A percentile compares a stretch with the other conserved stretches of the same genome.
These are phyloP conservation scores for Skeletonema costatum DNA, from an alignment of 108 stramenopile genomes.

Conservation along the genomic window DNA sequence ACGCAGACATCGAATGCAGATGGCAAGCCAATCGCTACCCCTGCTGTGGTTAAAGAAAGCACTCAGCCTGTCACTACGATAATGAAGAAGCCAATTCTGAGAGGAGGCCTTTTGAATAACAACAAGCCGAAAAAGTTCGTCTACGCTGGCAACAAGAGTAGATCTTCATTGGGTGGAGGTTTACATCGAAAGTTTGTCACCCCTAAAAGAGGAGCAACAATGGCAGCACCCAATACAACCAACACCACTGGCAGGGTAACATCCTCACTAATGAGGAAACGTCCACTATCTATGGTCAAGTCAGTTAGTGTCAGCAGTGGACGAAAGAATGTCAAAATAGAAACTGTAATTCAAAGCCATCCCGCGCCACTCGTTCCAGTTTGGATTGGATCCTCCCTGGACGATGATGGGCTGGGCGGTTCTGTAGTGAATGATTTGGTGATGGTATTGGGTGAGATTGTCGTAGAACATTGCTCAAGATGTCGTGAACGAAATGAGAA, in stretches of 20 bases:
- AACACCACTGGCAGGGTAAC: background rate
- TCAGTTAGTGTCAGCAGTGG: background rate
- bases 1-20: background rate
- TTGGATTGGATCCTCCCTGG: slow-evolving; percentile 37
- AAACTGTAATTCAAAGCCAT: slow-evolving; percentile 32
- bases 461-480: slow-evolving; percentile 29
- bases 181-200: slow-evolving; percentile 37
- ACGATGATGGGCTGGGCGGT: slow-evolving; percentile 38
- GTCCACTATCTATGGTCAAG: background rate
- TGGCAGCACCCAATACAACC: background rate
- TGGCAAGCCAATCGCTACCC: slow-evolving; percentile 1
- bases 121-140: slow-evolving; percentile 44
- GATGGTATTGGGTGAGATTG: slow-evolving; percentile 54
- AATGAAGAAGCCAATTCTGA: background rate
- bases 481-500: background rate
- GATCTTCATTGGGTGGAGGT: slow-evolving; percentile 3
- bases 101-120: slow-evolving; percentile 26
- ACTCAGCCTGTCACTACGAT: background rate
- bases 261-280: background rate
- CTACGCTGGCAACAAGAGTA: background rate
- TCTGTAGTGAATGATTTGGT: slow-evolving; percentile 49
- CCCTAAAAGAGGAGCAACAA: slow-evolving; percentile 22
- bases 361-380: slow-evolving; percentile 49
- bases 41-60: background rate
- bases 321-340: slow-evolving; percentile 13